Evolutionary conservation across 2,329 filamentous ascomycete genomes (phyloP), one percentile per base, ranked within the genome.

Genomic region (Microcera coccophila): DNA sequence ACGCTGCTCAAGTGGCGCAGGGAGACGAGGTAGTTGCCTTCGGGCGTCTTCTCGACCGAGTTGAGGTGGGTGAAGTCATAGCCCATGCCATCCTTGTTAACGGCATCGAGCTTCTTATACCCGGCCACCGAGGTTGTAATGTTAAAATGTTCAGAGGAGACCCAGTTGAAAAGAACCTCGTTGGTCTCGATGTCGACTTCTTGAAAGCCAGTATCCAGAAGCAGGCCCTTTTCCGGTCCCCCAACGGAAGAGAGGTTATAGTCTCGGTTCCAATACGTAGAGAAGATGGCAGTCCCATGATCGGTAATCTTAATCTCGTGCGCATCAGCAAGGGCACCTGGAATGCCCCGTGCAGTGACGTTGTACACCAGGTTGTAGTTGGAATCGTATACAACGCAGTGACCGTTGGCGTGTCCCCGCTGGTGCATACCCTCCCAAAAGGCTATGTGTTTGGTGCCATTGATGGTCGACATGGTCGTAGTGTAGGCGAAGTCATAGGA

Each of bases 221-320:
- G 47, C 36, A 54, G 42, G 4, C 57, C 60, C 5, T 63, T 54
- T 12, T 42, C 39, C 2, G 61, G 54, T 3, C 66, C 66, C 3
- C 64, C 65, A 2, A 62, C 50, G 3, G 54, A 34, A 0, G 55
- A 60, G 22, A 62, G 53, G 44, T 68, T 56, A n/a, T 53, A 58
- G 5, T 52, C 41, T 7, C 64, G 54, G 21, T 55, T 56, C 44
- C 66, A 60, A 47, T 72, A 73, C 34, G 66, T 65, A 8, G 65
- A 66, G 53, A 73, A 63, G 26, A 74, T 57, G 16, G 66, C 66
- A 1, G 67, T 69, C 24, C 63, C 64, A 38, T 68, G 55, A 1
- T 57, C 42, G 1, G 70, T 73, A n/a, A 74, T 53, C 14, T 60
- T 55, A 44, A 72, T 66, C 36, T 72, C 69, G 49, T 73, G 71